These are phyloP conservation scores for Ustilago esculenta DNA, from an alignment of 1,284 basidiomycete genomes.

Conservation along the genomic window DNA sequence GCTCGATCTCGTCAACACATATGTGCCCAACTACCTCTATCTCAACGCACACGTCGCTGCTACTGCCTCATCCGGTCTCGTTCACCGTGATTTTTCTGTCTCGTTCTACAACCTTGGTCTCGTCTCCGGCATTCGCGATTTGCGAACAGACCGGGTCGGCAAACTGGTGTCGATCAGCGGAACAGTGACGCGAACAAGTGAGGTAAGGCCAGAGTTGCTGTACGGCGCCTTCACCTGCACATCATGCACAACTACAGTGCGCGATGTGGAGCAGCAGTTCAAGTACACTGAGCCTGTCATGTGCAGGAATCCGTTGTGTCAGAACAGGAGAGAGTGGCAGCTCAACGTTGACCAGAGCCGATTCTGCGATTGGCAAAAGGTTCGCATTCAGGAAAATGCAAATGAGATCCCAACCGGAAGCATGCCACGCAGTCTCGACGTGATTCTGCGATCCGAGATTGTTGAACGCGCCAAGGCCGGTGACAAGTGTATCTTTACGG, in stretches of 20 bases:
- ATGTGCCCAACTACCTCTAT: slow-evolving; percentile 91
- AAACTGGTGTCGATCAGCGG: slow-evolving; percentile 61
- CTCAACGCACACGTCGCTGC: slow-evolving; percentile 74
- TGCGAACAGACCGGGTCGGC: slow-evolving; percentile 70
- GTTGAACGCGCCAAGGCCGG: slow-evolving; percentile 98
- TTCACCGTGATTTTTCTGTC: slow-evolving; percentile 90
- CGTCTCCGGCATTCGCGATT: slow-evolving; percentile 92
- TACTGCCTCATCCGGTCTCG: slow-evolving; percentile 78
- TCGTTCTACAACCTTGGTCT: slow-evolving; percentile 96
- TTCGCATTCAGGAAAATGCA: slow-evolving; percentile 97
- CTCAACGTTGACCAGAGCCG: slow-evolving; percentile 95
- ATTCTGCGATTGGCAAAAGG: slow-evolving; percentile 99
- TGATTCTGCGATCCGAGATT: slow-evolving; percentile 91
- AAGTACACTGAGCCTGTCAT: slow-evolving; percentile 98
- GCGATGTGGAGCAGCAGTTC: slow-evolving; percentile 98
- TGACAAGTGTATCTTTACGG: slow-evolving; percentile 97
- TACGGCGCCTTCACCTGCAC: slow-evolving; percentile 94
- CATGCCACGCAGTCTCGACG: slow-evolving; percentile 80
- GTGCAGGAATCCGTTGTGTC: slow-evolving; percentile 91
- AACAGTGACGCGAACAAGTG: slow-evolving; percentile 90
- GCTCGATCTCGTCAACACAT: slow-evolving; percentile 85
- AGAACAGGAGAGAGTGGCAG: slow-evolving; percentile 89
- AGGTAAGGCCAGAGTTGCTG: slow-evolving; percentile 93
- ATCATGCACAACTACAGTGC: slow-evolving; percentile 84
- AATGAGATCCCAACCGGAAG: slow-evolving; percentile 98